Conservation (phyloP, 306 rosid species). For the Cucumis hystrix region DNA sequence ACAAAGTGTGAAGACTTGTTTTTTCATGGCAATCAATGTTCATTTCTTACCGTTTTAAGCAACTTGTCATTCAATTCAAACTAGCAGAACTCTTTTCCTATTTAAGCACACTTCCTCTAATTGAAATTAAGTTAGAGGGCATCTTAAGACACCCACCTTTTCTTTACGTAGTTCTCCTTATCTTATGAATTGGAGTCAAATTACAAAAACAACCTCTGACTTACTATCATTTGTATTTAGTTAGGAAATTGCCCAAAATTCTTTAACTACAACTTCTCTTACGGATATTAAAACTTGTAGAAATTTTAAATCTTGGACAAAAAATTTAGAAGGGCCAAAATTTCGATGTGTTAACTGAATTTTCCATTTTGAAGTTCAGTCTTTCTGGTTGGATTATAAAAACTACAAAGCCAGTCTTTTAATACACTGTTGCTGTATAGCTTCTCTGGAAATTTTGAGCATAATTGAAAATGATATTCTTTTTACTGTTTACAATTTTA, state of each 20-base stretch:
- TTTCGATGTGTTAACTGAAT: not conserved
- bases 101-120: not conserved
- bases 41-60: not conserved
- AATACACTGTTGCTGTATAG: not conserved
- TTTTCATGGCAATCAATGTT: not conserved
- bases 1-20: not conserved
- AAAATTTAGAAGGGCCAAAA: not conserved
- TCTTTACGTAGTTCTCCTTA: not conserved
- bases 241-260: not conserved
- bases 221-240: not conserved
- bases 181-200: not conserved
- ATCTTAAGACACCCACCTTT: not conserved
- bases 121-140: not conserved
- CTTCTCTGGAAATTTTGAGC: not conserved
- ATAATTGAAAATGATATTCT: not conserved
- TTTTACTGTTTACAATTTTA: not conserved
- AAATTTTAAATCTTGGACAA: not conserved
- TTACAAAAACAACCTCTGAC: not conserved
- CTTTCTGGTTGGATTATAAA: not conserved
- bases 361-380: not conserved
- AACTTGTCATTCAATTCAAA: not conserved
- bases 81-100: not conserved
- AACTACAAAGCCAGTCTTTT: not conserved
- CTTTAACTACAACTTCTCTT: not conserved
- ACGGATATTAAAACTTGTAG: not conserved